Percentiles rank a stretch among this genome's conserved stretches.
These are phyloP conservation scores for Huntiella decipiens DNA, from an alignment of 2,329 filamentous ascomycete species.

Conservation along the genomic window DNA sequence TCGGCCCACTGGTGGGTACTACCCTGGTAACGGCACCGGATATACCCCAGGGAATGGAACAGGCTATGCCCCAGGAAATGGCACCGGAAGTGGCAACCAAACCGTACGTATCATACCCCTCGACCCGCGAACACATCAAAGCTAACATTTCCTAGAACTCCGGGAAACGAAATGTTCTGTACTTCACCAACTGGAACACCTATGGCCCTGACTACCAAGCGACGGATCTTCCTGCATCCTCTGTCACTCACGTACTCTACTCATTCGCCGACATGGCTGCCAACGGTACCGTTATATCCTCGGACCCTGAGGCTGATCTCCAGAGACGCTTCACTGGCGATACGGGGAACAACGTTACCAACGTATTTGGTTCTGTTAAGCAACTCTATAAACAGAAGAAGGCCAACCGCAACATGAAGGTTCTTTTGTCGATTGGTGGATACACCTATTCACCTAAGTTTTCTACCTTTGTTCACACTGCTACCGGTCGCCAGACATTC, in stretches of 20 bases:
- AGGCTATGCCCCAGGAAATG: background rate
- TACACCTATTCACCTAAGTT: slow-evolving; percentile 62
- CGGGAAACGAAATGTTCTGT: slow-evolving; percentile 23
- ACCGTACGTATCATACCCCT: background rate
- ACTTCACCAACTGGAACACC: slow-evolving; percentile 41
- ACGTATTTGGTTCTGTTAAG: slow-evolving; percentile 61
- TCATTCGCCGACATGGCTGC: slow-evolving; percentile 15
- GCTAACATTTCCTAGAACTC: background rate
- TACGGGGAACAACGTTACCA: slow-evolving; percentile 36
- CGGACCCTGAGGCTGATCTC: slow-evolving; percentile 42
- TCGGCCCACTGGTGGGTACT: too few relatives aligned
- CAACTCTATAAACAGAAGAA: slow-evolving; percentile 63
- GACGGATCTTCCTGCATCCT: slow-evolving; percentile 43
- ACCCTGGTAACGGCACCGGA: too few relatives aligned
- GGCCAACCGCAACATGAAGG: slow-evolving; percentile 55
- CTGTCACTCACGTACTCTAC: slow-evolving; percentile 57
- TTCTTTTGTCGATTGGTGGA: slow-evolving; percentile 64
- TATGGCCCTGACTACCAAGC: slow-evolving; percentile 57
- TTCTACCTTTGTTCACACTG: slow-evolving; percentile 39
- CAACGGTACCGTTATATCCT: slow-evolving; percentile 23
- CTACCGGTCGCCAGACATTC: slow-evolving; percentile 42
- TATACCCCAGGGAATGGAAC: too few relatives aligned
- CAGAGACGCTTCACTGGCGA: slow-evolving; percentile 53
- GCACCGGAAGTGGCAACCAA: background rate
- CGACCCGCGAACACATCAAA: background rate